phyloP scores from a whole-genome alignment of 805 yeast genomes.

The Candida boleticola region DNA sequence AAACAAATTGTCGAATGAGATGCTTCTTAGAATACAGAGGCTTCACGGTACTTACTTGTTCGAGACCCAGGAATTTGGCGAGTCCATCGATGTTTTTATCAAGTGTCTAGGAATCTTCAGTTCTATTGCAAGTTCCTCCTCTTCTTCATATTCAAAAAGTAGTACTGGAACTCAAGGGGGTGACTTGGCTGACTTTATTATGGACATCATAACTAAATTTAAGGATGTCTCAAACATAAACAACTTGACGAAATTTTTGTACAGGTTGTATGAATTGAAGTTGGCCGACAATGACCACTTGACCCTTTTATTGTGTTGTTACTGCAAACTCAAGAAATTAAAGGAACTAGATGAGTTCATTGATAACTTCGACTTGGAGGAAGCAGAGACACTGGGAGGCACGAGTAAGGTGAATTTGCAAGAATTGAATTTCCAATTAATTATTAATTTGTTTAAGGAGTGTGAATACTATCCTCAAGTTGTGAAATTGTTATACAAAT shows the following conservation, averaged over 20 bases:
- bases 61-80: constrained; percentile 55
- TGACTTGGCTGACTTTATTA: constrained; percentile 42
- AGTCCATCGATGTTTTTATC: constrained; percentile 75
- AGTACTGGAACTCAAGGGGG: constrained; percentile 10
- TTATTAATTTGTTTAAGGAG: constrained; percentile 69
- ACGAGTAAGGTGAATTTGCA: constrained; percentile 12
- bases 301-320: constrained; percentile 73
- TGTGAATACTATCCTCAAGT: constrained; percentile 68
- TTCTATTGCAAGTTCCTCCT: neutral
- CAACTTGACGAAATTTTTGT: constrained; percentile 61
- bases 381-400: constrained; percentile 5
- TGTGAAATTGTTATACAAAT: constrained; percentile 62
- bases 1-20: constrained; percentile 25
- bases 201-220: constrained; percentile 75
- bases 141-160: neutral
- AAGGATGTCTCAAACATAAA: constrained; percentile 73
- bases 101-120: constrained; percentile 32
- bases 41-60: constrained; percentile 74
- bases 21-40: constrained; percentile 27
- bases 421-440: constrained; percentile 65
- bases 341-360: constrained; percentile 60
- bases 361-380: constrained; percentile 30
- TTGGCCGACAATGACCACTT: constrained; percentile 76
- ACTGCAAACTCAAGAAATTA: constrained; percentile 68
- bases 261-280: constrained; percentile 52